A percentile compares a stretch with the other conserved stretches of the same genome.
Evolutionary conservation across 768 basidiomycete species (phyloP).

Genomic region (Pisolithus albus): DNA sequence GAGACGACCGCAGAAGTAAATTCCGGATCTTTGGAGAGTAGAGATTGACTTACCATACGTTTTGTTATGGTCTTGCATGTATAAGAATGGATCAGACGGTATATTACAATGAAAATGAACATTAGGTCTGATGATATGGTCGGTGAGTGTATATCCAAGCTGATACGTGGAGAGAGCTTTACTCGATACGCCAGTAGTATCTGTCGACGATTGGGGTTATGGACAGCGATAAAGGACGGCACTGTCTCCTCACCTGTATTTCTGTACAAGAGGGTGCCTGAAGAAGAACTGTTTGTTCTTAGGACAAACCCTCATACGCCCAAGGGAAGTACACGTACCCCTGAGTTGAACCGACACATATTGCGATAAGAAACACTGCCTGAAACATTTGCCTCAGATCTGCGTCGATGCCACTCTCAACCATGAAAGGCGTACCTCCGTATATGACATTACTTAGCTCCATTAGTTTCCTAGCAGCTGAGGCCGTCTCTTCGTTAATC

Average conservation of each 20-base stretch:
- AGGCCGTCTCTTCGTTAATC: constrained; percentile 64
- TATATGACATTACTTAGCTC: constrained; percentile 39
- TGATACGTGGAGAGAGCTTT: constrained; percentile 20
- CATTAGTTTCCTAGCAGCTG: constrained; percentile 47
- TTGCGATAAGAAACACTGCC: constrained; percentile 44
- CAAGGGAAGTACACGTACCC: constrained; percentile 33
- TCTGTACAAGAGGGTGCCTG: constrained; percentile 21
- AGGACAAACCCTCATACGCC: background rate
- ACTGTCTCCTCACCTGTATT: constrained; percentile 20
- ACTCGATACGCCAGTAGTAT: constrained; percentile 28
- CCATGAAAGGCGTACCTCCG: constrained; percentile 32
- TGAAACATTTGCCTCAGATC: background rate
- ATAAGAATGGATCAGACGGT: constrained; percentile 43
- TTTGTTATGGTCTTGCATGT: constrained; percentile 49
- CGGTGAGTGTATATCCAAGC: constrained; percentile 20
- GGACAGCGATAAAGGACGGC: background rate
- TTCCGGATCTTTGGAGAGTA: background rate
- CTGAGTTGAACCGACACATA: constrained; percentile 75
- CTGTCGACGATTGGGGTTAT: constrained; percentile 3
- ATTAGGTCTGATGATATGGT: constrained; percentile 32
- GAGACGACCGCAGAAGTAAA: too few species aligned
- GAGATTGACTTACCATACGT: constrained; percentile 37
- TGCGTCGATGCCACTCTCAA: background rate
- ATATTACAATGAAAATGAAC: constrained; percentile 51
- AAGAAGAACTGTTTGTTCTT: constrained; percentile 43